These are phyloP conservation scores for Botrytis porri DNA, from an alignment of 2,329 filamentous ascomycete genomes.

Conservation along the genomic window DNA sequence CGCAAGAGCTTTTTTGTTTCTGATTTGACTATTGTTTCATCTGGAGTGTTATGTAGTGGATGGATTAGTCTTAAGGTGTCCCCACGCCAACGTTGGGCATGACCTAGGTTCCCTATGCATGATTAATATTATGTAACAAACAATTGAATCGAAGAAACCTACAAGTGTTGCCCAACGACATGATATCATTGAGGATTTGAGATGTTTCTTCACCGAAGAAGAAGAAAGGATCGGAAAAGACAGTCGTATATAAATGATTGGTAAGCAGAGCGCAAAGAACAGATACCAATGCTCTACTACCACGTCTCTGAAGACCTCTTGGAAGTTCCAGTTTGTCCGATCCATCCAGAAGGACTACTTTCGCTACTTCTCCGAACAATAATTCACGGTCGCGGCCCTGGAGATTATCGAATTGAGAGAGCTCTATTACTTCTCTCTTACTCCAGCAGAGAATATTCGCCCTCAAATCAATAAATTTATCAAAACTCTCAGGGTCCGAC, in stretches of 20 bases:
- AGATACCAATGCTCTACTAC: fast-evolving
- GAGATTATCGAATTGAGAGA: not conserved
- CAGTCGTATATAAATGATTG: not conserved
- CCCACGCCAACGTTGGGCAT: not conserved
- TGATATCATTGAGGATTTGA: not conserved
- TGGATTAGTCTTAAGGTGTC: not conserved
- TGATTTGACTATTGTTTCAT: not conserved
- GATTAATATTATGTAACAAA: not conserved
- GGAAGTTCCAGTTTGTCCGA: not conserved
- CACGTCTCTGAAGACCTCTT: fast-evolving
- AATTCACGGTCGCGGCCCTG: not conserved
- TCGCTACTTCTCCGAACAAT: not conserved
- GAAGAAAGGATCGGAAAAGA: not conserved
- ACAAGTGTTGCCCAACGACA: not conserved
- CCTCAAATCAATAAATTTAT: fast-evolving
- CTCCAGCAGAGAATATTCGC: not conserved
- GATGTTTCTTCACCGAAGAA: not conserved
- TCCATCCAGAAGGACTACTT: not conserved
- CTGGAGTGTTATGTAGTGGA: not conserved
- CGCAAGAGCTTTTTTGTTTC: not conserved
- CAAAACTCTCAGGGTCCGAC: fast-evolving
- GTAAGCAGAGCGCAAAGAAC: not conserved
- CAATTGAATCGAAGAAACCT: not conserved
- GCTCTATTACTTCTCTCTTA: fast-evolving
- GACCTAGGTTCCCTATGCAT: not conserved